phyloP scores from a whole-genome alignment of 345 rosid species.

The Isatis tinctoria region DNA sequence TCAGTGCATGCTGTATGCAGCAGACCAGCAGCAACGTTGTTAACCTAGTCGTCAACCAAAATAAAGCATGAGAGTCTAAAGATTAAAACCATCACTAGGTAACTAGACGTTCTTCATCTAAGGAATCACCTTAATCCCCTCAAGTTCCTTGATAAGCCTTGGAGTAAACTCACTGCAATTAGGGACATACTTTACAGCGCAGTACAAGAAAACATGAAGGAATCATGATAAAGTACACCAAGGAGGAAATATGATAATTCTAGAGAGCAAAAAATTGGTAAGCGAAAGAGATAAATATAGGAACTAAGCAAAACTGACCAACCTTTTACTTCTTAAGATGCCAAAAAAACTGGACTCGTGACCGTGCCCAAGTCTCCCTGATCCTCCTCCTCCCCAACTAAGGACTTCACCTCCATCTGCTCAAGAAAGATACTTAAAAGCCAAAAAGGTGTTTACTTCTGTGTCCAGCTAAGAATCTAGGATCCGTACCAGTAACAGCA shows the following conservation, averaged over 20 bases:
- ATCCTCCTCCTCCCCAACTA: conserved; percentile 91
- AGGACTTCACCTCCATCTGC: conserved; percentile 73
- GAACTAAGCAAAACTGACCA: conserved; percentile 11
- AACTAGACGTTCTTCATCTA: neutral
- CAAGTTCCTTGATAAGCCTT: conserved; percentile 85
- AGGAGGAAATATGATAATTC: neutral
- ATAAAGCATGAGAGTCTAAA: conserved; percentile 14
- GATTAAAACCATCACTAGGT: neutral
- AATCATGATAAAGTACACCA: conserved; percentile 10
- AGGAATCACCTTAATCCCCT: conserved; percentile 63
- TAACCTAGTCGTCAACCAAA: conserved; percentile 45
- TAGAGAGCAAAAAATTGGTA: neutral
- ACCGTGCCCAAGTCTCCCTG: conserved; percentile 92
- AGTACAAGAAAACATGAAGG: conserved; percentile 18
- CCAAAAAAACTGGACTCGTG: conserved; percentile 66
- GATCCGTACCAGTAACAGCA: conserved; percentile 76
- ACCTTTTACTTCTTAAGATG: conserved; percentile 69
- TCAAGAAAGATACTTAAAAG: conserved; percentile 12
- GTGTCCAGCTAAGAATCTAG: conserved; percentile 5
- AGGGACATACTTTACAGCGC: conserved; percentile 15
- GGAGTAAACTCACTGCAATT: conserved; percentile 86
- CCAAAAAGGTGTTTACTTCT: neutral
- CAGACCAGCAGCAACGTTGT: conserved; percentile 78
- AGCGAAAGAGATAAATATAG: neutral
- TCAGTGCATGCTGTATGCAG: conserved; percentile 83